Base-by-base conservation (phyloP, 2,329 filamentous ascomycete species). In the Ambrosiella beaveri region DNA sequence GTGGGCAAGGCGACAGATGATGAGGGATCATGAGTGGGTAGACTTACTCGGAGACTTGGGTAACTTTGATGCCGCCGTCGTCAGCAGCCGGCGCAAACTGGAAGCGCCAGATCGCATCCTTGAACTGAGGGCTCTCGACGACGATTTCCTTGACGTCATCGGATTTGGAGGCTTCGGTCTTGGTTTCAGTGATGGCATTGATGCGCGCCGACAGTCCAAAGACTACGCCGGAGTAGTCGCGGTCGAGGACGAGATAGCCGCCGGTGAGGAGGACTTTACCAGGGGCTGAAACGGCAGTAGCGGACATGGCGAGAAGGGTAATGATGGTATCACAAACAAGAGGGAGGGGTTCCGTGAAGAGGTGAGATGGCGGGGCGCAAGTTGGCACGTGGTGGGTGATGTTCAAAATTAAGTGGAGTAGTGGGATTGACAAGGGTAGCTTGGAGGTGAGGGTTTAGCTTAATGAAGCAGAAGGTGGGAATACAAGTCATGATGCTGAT, bases 241-340 rank as follows among this genome's bases (percentile, higher is more conserved):
- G 82, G 73, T 97, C 91, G 51, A 98, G 82, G 19, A 96, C 91
- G 51, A 97, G 82, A 71, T 97, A 98, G 62, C 93, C 93, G 62
- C 93, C 93, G 3, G 91, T 88, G 57, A 97, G 79, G 63, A 98
- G 80, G 61, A 98, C 93, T 74, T 98, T 98, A 64, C 93, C 93
- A 15, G 93, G 93, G 19, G 93, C 91, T 62, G 93, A 97, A 63
- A 95, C 80, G 66, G 83, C 84, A 53, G 38, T 54, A 13, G 52
- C 41, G 27, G 15, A 35, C 47, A 51, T 49, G 8, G 12, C 19
- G 13, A 49, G 12, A 41, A 3, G 11, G 40, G 27, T 27, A 41
- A n/a, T n/a, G 40, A n/a, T 3, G 11, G 40, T 41, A 11, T 41
- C n/a, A 3, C n/a, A n/a, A n/a, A 41, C 40, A 41, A 41, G n/a